These are phyloP conservation scores for Leucocoprinus leucothites DNA, from an alignment of 768 basidiomycete species.

Conservation along the genomic window DNA sequence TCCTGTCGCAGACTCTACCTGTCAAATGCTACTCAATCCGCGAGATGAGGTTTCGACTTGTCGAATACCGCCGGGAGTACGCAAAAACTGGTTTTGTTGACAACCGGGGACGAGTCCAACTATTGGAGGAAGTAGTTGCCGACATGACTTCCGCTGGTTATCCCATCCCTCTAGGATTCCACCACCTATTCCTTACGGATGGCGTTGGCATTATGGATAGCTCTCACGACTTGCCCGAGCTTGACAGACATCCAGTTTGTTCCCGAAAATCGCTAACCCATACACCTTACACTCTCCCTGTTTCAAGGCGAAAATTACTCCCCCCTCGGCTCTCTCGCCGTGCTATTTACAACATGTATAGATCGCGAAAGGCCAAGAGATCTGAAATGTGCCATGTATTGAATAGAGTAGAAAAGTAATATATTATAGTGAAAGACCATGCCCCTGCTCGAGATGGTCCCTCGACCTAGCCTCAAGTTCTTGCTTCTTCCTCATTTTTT, in stretches of 20 bases:
- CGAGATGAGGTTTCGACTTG: background rate
- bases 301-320: background rate
- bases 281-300: constrained; percentile 11
- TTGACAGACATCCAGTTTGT: background rate
- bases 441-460: background rate
- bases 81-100: background rate
- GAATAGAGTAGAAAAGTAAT: background rate
- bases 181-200: constrained; percentile 16
- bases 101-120: background rate
- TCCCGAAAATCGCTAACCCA: background rate
- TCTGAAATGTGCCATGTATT: background rate
- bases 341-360: background rate
- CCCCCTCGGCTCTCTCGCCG: background rate
- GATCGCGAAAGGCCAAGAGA: background rate
- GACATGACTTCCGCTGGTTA: constrained; percentile 18
- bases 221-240: background rate
- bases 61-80: background rate
- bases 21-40: background rate
- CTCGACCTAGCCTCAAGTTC: background rate
- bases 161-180: constrained; percentile 17
- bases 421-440: background rate
- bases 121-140: constrained; percentile 15
- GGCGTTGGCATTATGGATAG: background rate
- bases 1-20: constrained; percentile 28
- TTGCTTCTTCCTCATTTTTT: constrained; percentile 19